Conservation (phyloP, 2,329 filamentous ascomycete genomes). For the Apiospora kogelbergensis region DNA sequence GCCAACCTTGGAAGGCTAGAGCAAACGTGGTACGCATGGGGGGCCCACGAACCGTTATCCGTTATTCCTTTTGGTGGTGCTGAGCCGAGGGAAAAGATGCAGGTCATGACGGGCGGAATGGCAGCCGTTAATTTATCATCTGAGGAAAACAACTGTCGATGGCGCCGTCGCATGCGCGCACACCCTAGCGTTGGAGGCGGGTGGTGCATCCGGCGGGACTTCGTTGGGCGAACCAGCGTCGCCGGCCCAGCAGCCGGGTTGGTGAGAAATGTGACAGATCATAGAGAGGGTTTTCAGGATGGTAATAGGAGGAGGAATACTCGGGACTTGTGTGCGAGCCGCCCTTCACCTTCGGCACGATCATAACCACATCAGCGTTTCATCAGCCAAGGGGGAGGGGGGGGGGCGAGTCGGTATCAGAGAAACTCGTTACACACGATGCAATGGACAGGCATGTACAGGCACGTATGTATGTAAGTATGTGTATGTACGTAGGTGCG, state of each 20-base stretch:
- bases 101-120: background rate
- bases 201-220: background rate
- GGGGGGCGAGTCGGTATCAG: background rate
- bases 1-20: background rate
- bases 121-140: background rate
- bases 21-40: background rate
- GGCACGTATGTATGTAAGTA: background rate
- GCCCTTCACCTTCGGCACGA: background rate
- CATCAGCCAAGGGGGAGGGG: background rate
- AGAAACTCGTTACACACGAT: too few species aligned
- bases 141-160: background rate
- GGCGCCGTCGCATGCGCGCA: background rate
- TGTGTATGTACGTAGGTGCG: too few species aligned
- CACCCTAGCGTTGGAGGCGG: background rate
- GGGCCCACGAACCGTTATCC: background rate
- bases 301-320: background rate
- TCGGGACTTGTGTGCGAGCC: background rate
- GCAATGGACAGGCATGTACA: too few species aligned
- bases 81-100: background rate
- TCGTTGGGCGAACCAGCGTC: background rate
- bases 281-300: background rate
- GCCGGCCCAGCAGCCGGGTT: slow-evolving; percentile 1
- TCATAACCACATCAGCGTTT: slow-evolving; percentile 8
- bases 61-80: background rate
- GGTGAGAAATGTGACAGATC: background rate